phyloP scores from a whole-genome alignment of 2,329 filamentous ascomycete species.

The Microthyrium microscopicum region DNA sequence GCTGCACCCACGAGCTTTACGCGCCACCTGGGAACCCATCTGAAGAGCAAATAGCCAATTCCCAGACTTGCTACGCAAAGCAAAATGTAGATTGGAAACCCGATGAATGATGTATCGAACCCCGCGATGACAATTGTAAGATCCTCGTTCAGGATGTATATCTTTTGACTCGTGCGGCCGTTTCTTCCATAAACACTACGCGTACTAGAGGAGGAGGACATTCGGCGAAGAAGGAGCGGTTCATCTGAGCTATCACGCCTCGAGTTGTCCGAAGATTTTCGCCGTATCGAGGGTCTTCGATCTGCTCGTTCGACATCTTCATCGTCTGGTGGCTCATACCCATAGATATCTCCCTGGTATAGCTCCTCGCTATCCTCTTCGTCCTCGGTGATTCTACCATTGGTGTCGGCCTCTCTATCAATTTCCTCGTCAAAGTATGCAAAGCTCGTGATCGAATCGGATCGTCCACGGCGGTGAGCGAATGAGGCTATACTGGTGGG shows the following conservation, averaged over 20 bases:
- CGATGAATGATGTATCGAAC: slow-evolving; percentile 60
- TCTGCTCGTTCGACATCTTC: slow-evolving; percentile 26
- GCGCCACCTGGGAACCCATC: slow-evolving; percentile 82
- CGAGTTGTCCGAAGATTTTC: slow-evolving; percentile 48
- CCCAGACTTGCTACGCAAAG: slow-evolving; percentile 61
- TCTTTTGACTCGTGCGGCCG: slow-evolving; percentile 64
- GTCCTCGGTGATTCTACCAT: slow-evolving; percentile 14
- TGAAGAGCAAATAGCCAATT: slow-evolving; percentile 64
- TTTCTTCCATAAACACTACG: slow-evolving; percentile 29
- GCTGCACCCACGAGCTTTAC: slow-evolving; percentile 57
- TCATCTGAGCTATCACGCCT: slow-evolving; percentile 37
- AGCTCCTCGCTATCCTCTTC: slow-evolving; percentile 16
- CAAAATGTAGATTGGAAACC: slow-evolving; percentile 50
- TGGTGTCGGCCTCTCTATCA: slow-evolving; percentile 23
- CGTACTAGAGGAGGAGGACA: slow-evolving; percentile 2
- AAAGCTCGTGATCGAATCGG: slow-evolving; percentile 78
- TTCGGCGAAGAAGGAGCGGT: slow-evolving; percentile 42
- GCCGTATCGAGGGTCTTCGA: slow-evolving; percentile 23
- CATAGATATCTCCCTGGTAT: slow-evolving; percentile 17
- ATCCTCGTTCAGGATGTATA: slow-evolving; percentile 87
- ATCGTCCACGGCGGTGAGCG: slow-evolving; percentile 61
- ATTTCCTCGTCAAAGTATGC: slow-evolving; percentile 67
- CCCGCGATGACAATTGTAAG: slow-evolving; percentile 86
- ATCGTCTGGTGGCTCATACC: slow-evolving; percentile 19
- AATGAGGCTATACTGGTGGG: slow-evolving; percentile 89